phyloP scores from a whole-genome alignment of 495 filamentous ascomycete species.

The Hyaloscypha hepaticicola region DNA sequence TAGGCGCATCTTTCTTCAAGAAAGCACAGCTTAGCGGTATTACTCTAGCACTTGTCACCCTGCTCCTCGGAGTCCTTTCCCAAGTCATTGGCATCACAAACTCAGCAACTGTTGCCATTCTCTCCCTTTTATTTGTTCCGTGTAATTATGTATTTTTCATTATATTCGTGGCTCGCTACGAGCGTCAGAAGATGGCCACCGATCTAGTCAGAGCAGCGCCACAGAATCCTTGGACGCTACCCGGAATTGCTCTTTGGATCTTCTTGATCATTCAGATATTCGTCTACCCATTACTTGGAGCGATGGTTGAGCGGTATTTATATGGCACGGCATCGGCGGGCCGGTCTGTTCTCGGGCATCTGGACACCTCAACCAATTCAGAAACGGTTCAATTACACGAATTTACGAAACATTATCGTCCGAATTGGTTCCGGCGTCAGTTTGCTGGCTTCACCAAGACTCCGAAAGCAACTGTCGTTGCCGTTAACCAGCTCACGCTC shows the following conservation, averaged over 20 bases:
- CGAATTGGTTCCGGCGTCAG: slow-evolving; percentile 57
- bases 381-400: slow-evolving; percentile 61
- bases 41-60: slow-evolving; percentile 58
- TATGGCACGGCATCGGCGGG: slow-evolving; percentile 70
- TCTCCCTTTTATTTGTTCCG: slow-evolving; percentile 71
- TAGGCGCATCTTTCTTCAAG: slow-evolving; percentile 72
- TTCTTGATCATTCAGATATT: slow-evolving; percentile 73
- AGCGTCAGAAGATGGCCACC: slow-evolving; percentile 51
- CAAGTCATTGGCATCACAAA: slow-evolving; percentile 56
- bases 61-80: slow-evolving; percentile 66
- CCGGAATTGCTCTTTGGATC: slow-evolving; percentile 65
- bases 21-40: slow-evolving; percentile 78
- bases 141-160: slow-evolving; percentile 77
- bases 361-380: slow-evolving; percentile 25
- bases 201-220: slow-evolving; percentile 58
- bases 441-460: slow-evolving; percentile 36
- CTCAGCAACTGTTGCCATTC: slow-evolving; percentile 52
- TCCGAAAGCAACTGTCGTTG: slow-evolving; percentile 59
- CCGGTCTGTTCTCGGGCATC: slow-evolving; percentile 10
- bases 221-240: slow-evolving; percentile 55
- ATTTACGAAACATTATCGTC: slow-evolving; percentile 74
- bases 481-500: slow-evolving; percentile 68
- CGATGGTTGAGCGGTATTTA: slow-evolving; percentile 66
- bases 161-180: slow-evolving; percentile 65
- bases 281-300: slow-evolving; percentile 67